These are phyloP conservation scores for Sphaerulina populicola DNA, from an alignment of 2,329 filamentous ascomycete genomes.

Conservation along the genomic window DNA sequence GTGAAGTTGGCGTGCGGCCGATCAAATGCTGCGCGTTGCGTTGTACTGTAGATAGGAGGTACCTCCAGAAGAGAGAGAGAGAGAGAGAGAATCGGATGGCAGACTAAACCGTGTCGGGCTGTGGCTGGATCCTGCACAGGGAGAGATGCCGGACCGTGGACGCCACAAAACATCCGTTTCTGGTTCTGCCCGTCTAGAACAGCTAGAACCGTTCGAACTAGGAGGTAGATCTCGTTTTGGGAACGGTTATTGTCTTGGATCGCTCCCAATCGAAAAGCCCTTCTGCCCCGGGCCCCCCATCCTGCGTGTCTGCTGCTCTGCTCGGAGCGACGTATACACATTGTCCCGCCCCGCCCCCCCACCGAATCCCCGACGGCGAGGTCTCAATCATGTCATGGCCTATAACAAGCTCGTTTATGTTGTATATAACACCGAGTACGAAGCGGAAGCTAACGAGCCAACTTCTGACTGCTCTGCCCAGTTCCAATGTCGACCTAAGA, in stretches of 20 bases:
- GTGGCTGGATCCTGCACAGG: too few relatives aligned
- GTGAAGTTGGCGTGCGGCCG: background rate
- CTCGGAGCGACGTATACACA: too few relatives aligned
- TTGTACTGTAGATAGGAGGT: too few relatives aligned
- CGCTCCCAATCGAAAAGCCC: background rate
- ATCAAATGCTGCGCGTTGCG: background rate
- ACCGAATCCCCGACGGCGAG: background rate
- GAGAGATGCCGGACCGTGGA: background rate
- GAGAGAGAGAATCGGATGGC: too few relatives aligned
- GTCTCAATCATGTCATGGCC: background rate
- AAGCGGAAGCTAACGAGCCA: too few relatives aligned
- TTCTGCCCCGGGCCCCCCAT: background rate
- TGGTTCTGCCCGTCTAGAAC: background rate
- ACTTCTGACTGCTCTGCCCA: too few relatives aligned
- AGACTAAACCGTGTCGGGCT: too few relatives aligned
- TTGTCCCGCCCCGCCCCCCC: background rate
- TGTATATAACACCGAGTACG: too few relatives aligned
- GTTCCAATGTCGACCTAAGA: too few relatives aligned
- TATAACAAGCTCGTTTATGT: background rate
- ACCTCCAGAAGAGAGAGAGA: too few relatives aligned
- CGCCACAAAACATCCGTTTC: constrained; percentile 1
- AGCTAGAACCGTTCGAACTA: too few relatives aligned
- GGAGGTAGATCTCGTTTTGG: constrained; percentile 3
- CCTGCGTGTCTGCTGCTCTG: background rate
- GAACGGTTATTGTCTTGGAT: background rate